Evolutionary conservation across 306 rosid genomes (phyloP), one percentile per base, ranked within the genome.

Genomic region (Corylus americana): DNA sequence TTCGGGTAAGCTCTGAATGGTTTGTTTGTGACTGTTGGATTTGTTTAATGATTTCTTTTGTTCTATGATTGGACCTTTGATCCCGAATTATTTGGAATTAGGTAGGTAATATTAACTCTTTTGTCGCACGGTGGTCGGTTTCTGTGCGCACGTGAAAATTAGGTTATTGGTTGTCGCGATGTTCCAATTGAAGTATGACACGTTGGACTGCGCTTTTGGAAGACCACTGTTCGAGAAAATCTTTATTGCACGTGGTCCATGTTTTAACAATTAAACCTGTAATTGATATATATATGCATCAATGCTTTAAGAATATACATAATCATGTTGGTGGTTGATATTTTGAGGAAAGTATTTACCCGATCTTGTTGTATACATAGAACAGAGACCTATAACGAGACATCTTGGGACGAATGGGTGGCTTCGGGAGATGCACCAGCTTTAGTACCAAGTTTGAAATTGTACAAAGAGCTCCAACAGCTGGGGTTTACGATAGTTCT

Each of bases 371-470:
- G 79, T 70, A 59, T 76, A 74, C 77, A 47, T 80, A 94, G 98
- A 76, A 79, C 87, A 64, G 78, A 71, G 76, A 6, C 83, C 5
- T 94, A 86, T 48, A 84, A 92, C 17, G 93, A 91, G 55, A 71
- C 74, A 12, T 13, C 87, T 47, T 94, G 88, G 11, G 88, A 92
- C 68, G 77, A 78, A 11, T 94, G 98, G 98, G 92, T 94, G 87
- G 71, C 78, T 5, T 47, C 70, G 70, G 97, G 91, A 2, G 74
- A 83, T 77, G 97, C 97, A 17, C 95, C 98, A 27, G 94, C 92
- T 18, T 72, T 94, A 9, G 71, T 86, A 58, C 78, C 92, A 53
- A 92, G 97, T 89, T 88, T 90, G 75, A 83, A 50, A 7, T 68
- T 94, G 8, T 92, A 86, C 81, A 77, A 74, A 2, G 86, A 86